Base-by-base conservation (phyloP, 2,329 filamentous ascomycete genomes). In the Myriosclerotinia curreyana region DNA sequence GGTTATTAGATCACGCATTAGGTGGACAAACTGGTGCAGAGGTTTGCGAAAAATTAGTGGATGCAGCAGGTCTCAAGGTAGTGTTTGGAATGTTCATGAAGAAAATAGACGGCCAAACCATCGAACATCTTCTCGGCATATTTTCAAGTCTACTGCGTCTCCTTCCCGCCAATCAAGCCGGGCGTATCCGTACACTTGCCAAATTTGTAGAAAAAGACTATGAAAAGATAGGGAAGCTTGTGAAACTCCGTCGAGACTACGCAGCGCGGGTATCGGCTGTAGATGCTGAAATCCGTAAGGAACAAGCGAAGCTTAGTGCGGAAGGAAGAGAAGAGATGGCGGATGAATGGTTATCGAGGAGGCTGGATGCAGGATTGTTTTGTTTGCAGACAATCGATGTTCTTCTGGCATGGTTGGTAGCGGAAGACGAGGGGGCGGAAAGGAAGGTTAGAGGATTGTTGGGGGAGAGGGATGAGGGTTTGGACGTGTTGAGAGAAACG, bases 161-260 rank as follows among this genome's bases (percentile, higher is more conserved):
- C 5, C 77, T 99, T 1, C 92, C 93, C 0, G 90, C 86, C 20
- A 86, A 91, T 40, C 92, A 91, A 1, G 81, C 91, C 0, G 82
- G 87, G 40, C 85, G 95, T 7, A 96, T 98, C 70, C 86, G 95
- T 5, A 84, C 89, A 0, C 82, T 98, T 5, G 94, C 93, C 55
- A 99, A 99, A 74, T 98, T 98, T 72, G 89, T 96, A 22, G 95
- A 99, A 76, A 96, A 92, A 74, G 87, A 96, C 69, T 96, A 96
- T 74, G 91, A 88, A 69, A 98, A 98, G 80, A 85, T 92, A 46
- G 78, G 74, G 7, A 91, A 87, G 73, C 80, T 98, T 5, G 75
- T 96, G 44, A 80, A 83, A 66, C 76, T 97, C 55, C 84, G 93
- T 49, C 79, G 85, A 55, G 88, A 90, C 15, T 96, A 92, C 74